Conservation (phyloP, 1,284 basidiomycete species). For the Ustilago cynodontis region DNA sequence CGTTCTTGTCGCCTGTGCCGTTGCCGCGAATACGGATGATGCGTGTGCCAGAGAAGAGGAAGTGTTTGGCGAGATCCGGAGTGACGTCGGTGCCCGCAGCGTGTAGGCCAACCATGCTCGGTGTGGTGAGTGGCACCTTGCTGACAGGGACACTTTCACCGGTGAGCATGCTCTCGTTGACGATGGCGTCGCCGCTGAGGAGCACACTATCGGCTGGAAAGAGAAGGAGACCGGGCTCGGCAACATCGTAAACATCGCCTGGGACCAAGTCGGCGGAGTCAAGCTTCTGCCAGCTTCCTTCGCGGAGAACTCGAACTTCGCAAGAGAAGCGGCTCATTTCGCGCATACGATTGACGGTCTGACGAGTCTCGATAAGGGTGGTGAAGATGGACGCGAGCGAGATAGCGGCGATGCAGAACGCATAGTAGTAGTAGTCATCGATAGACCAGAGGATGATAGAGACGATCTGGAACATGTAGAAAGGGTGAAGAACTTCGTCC, state of each 20-base stretch:
- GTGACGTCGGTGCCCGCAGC: slow-evolving; percentile 72
- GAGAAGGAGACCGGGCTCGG: slow-evolving; percentile 79
- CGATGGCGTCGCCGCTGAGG: slow-evolving; percentile 93
- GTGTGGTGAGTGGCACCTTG: slow-evolving; percentile 77
- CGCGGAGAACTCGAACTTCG: slow-evolving; percentile 79
- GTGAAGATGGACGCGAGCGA: slow-evolving; percentile 86
- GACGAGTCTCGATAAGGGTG: slow-evolving; percentile 89
- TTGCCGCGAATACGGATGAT: slow-evolving; percentile 85
- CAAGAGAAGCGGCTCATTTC: slow-evolving; percentile 96
- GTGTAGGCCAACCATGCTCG: slow-evolving; percentile 53
- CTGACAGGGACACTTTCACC: slow-evolving; percentile 94
- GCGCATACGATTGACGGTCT: slow-evolving; percentile 89
- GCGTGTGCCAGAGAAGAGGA: slow-evolving; percentile 91
- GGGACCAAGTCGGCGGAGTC: slow-evolving; percentile 88
- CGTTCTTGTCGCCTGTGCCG: slow-evolving; percentile 62
- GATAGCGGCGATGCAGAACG: slow-evolving; percentile 95
- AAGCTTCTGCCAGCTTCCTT: slow-evolving; percentile 73
- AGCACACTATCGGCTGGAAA: slow-evolving; percentile 93
- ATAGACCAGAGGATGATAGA: slow-evolving; percentile 93
- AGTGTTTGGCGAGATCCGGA: slow-evolving; percentile 83
- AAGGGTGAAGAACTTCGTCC: slow-evolving; percentile 74
- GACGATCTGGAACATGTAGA: slow-evolving; percentile 90
- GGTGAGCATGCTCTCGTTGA: slow-evolving; percentile 98
- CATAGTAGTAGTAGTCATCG: slow-evolving; percentile 93
- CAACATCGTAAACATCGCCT: slow-evolving; percentile 91